Evolutionary conservation across 495 filamentous ascomycete species (phyloP).

Genomic region (Podospora fimiseda): DNA sequence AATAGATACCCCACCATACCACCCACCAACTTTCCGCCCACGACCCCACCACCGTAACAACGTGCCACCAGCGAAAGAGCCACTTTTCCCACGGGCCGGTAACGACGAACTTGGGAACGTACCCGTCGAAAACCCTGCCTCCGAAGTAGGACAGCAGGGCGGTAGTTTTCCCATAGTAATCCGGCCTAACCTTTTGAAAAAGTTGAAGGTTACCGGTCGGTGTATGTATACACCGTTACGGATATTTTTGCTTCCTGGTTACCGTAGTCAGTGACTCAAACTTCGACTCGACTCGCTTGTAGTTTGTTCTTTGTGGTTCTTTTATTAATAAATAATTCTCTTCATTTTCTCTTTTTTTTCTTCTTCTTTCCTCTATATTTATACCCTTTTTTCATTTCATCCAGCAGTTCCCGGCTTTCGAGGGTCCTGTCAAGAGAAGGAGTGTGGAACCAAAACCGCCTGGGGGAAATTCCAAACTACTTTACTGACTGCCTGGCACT

Average conservation of each 20-base stretch:
- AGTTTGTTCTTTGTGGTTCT: not conserved
- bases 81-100: not conserved
- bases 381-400: too few species aligned
- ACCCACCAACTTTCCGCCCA: too few species aligned
- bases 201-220: too few species aligned
- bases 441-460: not conserved
- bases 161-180: too few species aligned
- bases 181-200: too few species aligned
- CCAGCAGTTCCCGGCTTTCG: too few species aligned
- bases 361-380: too few species aligned
- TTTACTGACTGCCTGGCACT: not conserved
- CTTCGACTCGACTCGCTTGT: slow-evolving; percentile 2
- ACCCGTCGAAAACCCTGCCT: slow-evolving; percentile 20
- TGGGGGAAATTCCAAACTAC: not conserved
- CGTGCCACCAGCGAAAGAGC: not conserved
- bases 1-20: too few species aligned
- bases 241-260: too few species aligned
- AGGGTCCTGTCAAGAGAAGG: too few species aligned
- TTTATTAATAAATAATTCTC: not conserved
- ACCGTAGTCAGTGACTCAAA: not conserved
- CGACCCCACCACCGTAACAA: slow-evolving; percentile 3
- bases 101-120: not conserved
- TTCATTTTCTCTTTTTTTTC: not conserved
- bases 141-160: slow-evolving; percentile 28
- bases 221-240: too few species aligned